Conservation (phyloP, 2,329 filamentous ascomycete genomes). For the Cordyceps javanica region DNA sequence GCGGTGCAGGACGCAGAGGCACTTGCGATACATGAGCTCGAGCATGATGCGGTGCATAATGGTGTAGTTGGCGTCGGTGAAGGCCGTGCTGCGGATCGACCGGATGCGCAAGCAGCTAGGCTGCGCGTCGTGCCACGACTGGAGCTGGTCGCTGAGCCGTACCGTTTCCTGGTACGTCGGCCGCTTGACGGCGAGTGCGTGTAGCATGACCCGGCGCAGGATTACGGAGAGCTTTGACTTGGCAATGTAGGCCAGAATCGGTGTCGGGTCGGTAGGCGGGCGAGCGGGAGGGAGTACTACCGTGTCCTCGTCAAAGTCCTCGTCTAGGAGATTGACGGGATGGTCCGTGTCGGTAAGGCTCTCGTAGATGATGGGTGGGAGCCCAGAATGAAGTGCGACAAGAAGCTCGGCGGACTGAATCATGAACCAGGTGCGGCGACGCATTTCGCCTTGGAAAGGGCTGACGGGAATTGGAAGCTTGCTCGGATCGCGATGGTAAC, state of each 20-base stretch:
- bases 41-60: slow-evolving; percentile 44
- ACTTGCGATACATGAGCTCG: slow-evolving; percentile 42
- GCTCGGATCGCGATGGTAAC: slow-evolving; percentile 44
- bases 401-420: slow-evolving; percentile 42
- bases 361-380: slow-evolving; percentile 44
- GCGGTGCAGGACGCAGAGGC: slow-evolving; percentile 44
- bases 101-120: slow-evolving; percentile 35
- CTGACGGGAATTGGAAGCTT: slow-evolving; percentile 34
- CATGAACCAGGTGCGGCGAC: slow-evolving; percentile 43
- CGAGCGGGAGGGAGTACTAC: slow-evolving; percentile 36
- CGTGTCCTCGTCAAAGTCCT: slow-evolving; percentile 45
- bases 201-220: slow-evolving; percentile 36
- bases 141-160: slow-evolving; percentile 34
- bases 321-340: slow-evolving; percentile 42
- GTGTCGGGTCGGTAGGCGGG: slow-evolving; percentile 36
- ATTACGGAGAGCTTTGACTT: slow-evolving; percentile 39
- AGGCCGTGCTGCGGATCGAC: slow-evolving; percentile 36
- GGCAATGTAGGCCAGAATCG: slow-evolving; percentile 35
- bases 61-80: slow-evolving; percentile 36
- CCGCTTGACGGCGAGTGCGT: slow-evolving; percentile 32
- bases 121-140: slow-evolving; percentile 28
- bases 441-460: slow-evolving; percentile 46
- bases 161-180: slow-evolving; percentile 29
- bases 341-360: slow-evolving; percentile 39
- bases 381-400: slow-evolving; percentile 46